phyloP scores from a whole-genome alignment of 305 asterid species.

The Solanum hybrid region DNA sequence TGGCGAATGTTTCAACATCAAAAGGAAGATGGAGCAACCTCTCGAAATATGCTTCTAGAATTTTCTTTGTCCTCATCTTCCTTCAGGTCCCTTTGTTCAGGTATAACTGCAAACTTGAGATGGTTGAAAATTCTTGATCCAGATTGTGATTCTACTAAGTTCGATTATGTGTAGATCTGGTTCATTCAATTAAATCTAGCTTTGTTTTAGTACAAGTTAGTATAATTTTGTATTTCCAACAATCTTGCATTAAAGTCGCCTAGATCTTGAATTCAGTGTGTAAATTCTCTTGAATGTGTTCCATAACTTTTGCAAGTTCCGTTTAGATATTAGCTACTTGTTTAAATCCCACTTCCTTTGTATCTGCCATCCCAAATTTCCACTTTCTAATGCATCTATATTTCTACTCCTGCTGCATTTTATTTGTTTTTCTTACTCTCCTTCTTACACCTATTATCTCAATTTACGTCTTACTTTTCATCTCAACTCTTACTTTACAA shows the following conservation, averaged over 20 bases:
- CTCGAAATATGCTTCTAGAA: conserved; percentile 49
- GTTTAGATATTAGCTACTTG: background rate
- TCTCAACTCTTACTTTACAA: background rate
- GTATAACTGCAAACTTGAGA: conserved; percentile 15
- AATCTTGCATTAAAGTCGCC: background rate
- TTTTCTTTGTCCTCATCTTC: conserved; percentile 43
- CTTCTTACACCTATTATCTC: background rate
- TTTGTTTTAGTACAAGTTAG: background rate
- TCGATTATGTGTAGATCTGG: background rate
- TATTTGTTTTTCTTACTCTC: background rate
- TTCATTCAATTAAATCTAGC: background rate
- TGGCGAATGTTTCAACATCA: conserved; percentile 13
- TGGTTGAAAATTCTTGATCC: background rate
- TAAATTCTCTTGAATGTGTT: background rate
- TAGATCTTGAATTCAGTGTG: background rate
- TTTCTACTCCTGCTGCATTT: background rate
- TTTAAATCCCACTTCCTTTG: background rate
- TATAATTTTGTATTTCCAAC: background rate
- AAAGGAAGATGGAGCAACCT: conserved; percentile 58
- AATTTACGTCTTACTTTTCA: background rate
- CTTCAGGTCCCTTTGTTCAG: conserved; percentile 86
- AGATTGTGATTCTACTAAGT: background rate
- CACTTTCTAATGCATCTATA: background rate
- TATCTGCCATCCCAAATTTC: background rate
- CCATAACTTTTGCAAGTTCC: background rate